These are phyloP conservation scores for Phytophthora syringae DNA, from an alignment of 352 stramenopile genomes.

Conservation along the genomic window DNA sequence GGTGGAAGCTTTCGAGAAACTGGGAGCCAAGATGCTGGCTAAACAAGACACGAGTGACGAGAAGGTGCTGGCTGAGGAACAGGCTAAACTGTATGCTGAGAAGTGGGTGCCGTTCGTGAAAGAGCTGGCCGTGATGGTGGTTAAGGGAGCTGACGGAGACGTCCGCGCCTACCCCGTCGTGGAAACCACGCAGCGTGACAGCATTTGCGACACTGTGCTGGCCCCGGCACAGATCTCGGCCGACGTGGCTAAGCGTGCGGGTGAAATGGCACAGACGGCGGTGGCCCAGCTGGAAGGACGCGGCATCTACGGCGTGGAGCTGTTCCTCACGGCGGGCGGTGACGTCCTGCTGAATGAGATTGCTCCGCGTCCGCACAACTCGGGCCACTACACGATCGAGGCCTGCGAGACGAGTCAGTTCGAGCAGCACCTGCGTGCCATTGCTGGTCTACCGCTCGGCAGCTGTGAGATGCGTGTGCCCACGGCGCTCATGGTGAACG, in stretches of 20 bases:
- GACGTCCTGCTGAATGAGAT: constrained; percentile 97
- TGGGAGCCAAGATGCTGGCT: constrained; percentile 46
- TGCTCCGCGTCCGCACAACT: constrained; percentile 97
- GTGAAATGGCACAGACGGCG: constrained; percentile 65
- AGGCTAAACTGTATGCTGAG: constrained; percentile 91
- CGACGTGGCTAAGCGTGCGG: constrained; percentile 49
- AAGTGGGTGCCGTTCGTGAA: constrained; percentile 97
- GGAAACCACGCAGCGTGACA: constrained; percentile 97
- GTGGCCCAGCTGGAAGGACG: constrained; percentile 86
- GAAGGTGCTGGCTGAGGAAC: constrained; percentile 27
- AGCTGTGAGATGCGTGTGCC: constrained; percentile 92
- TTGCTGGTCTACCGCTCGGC: constrained; percentile 95
- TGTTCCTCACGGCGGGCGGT: constrained; percentile 93
- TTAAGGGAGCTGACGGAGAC: constrained; percentile 73
- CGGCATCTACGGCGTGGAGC: constrained; percentile 97
- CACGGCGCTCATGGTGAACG: constrained; percentile 92
- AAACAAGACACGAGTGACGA: constrained; percentile 22
- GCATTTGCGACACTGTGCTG: constrained; percentile 97
- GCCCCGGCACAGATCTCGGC: constrained; percentile 83
- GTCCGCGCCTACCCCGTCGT: constrained; percentile 95
- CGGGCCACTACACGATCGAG: constrained; percentile 99
- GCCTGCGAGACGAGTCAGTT: constrained; percentile 98
- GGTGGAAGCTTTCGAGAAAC: constrained; percentile 79
- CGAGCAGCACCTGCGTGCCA: constrained; percentile 97
- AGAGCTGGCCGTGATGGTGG: constrained; percentile 98